These are phyloP conservation scores for Stentor coeruleus DNA, from an alignment of 73 alveolate species.

Conservation along the genomic window DNA sequence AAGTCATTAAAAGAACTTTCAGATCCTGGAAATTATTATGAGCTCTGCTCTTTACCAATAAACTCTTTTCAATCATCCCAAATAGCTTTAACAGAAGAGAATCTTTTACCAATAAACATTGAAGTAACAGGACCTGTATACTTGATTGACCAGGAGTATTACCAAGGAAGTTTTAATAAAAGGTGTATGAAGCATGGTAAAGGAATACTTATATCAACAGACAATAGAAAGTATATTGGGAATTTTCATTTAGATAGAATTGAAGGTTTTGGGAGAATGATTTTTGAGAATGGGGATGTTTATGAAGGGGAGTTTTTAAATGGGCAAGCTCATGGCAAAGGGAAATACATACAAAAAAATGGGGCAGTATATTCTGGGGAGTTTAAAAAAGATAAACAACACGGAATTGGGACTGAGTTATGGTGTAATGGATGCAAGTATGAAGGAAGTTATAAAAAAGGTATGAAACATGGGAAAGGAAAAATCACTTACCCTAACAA, in stretches of 20 bases:
- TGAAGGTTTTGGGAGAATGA: constrained; percentile 63
- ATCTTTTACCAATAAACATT: not conserved
- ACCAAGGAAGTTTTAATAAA: not conserved
- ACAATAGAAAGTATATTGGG: constrained; percentile 60
- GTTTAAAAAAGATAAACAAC: constrained; percentile 58
- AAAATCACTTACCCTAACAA: not conserved
- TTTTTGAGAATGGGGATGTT: constrained; percentile 54
- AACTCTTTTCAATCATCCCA: not conserved
- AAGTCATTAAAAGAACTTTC: not conserved
- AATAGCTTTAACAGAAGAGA: not conserved
- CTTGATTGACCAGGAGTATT: not conserved
- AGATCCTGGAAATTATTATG: not conserved
- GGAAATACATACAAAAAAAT: constrained; percentile 58
- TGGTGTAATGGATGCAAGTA: not conserved
- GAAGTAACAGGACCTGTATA: not conserved
- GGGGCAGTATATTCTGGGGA: constrained; percentile 66
- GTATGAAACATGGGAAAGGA: not conserved
- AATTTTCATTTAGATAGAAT: constrained; percentile 54
- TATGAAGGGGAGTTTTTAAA: constrained; percentile 71
- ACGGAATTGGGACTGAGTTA: not conserved
- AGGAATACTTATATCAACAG: constrained; percentile 59
- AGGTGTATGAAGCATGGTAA: constrained; percentile 33
- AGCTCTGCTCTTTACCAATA: not conserved
- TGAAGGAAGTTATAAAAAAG: not conserved
- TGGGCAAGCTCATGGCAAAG: constrained; percentile 62